These are phyloP conservation scores for Gynochthodes officinalis DNA, from an alignment of 257 asterid species.

Conservation along the genomic window DNA sequence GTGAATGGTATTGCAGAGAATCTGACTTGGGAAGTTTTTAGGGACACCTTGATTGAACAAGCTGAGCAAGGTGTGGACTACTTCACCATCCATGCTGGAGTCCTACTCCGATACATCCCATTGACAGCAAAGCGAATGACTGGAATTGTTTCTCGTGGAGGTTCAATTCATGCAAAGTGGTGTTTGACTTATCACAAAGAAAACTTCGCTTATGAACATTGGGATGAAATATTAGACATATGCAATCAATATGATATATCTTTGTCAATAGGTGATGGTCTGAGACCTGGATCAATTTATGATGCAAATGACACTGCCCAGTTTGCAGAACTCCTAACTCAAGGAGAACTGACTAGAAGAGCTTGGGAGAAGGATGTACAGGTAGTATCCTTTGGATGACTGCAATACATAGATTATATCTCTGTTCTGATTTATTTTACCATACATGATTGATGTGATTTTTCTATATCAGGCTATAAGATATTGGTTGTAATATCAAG, in stretches of 20 bases:
- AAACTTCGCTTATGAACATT: conserved; percentile 92
- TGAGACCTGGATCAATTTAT: conserved; percentile 93
- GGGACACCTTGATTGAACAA: conserved; percentile 88
- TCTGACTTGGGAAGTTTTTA: conserved; percentile 83
- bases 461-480: background rate
- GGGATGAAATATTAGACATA: conserved; percentile 94
- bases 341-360: conserved; percentile 86
- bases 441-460: background rate
- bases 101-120: conserved; percentile 86
- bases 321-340: conserved; percentile 91
- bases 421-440: background rate
- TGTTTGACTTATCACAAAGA: conserved; percentile 90
- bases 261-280: conserved; percentile 89
- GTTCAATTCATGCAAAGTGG: conserved; percentile 98
- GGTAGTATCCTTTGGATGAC: conserved; percentile 33
- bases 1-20: conserved; percentile 90
- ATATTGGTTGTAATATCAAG: background rate
- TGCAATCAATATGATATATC: conserved; percentile 92
- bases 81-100: conserved; percentile 95
- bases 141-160: conserved; percentile 95
- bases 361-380: conserved; percentile 99
- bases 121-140: conserved; percentile 89
- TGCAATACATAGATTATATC: background rate
- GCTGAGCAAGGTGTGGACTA: conserved; percentile 99
- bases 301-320: conserved; percentile 97